Evolutionary conservation across 306 rosid genomes (phyloP), one percentile per base, ranked within the genome.

Genomic region (Acacia crassicarpa): DNA sequence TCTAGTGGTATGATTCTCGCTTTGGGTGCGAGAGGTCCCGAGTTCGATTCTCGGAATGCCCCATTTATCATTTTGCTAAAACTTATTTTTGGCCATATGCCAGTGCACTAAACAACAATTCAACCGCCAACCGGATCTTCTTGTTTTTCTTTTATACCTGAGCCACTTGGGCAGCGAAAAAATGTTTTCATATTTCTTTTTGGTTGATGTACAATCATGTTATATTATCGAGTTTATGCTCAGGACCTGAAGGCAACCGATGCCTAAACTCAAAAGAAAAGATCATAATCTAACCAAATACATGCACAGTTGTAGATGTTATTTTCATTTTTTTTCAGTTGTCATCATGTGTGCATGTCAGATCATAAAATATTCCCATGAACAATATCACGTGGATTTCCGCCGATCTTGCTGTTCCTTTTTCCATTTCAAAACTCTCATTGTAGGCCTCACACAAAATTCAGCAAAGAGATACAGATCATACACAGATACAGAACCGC

Each of bases 1-100:
- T 71, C 75, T 71, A 44, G 75, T 71, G 75, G 75, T 71, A 71
- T 71, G 58, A 71, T 71, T 71, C 58, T 71, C 58, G 58, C 75
- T 71, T 44, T 71, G 75, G 75, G 75, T 71, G 75, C 75, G 40
- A 71, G 75, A 44, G 75, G 75, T 71, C 75, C 22, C 75, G 75
- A 71, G 75, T 71, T 71, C 22, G 40, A 71, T 44, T 69, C 74
- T 69, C 58, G 58, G 40, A 71, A 71, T 71, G 75, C 75, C 75
- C 75, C 75, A 0, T 40, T 10, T 11, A 1, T 4, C 0, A 5
- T 51, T 51, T 9, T 23, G 9, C 3, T 4, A 10, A 11, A 10
- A 12, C 38, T 5, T 0, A 19, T 33, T 32, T 16, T 66, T 2
- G 41, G 1, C 8, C 8, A 38, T 4, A 13, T 9, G 8, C 33